Evolutionary conservation across 78 protist genomes (phyloP), one percentile per base, ranked within the genome.

Genomic region (Dictyostelium capitatum): DNA sequence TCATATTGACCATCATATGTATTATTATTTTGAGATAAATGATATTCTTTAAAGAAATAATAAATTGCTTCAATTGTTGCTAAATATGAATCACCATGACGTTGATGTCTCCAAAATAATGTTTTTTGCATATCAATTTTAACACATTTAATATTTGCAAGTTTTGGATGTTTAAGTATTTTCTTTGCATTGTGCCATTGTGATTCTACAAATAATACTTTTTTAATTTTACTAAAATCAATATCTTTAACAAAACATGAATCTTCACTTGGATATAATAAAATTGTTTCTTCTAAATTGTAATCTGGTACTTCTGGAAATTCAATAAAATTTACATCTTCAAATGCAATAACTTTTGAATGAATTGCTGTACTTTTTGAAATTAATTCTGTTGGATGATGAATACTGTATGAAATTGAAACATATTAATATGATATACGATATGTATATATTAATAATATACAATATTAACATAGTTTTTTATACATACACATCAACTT

Each of bases 31-130:
- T 54, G n/a, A 43, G 70, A 64, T 53, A 37, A 73, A 10, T 94
- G 96, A 48, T 23, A 87, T 64, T 94, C 96, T 47, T 83, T 59
- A 57, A 77, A 82, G 51, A 94, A 94, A 69, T 94, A 84, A 30
- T 94, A 94, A 59, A 94, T 80, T 15, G 96, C 96, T 50, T 94
- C 96, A 10, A 94, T 82, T 50, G 96, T 94, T 15, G 95, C 87
- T 9, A 94, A 51, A 56, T 30, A 87, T 6, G 17, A 30, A 9
- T 79, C 89, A n/a, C 92, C 96, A 41, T 69, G 79, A 8, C 51
- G 23, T 59, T 94, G 96, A n/a, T 94, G 81, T 47, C 96, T 80
- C 96, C 96, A 94, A 53, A 89, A 94, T 65, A 77, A 23, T 41
- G 96, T 89, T 46, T 94, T 82, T 53, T 80, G 83, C 25, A 62